Evolutionary conservation across 495 filamentous ascomycete genomes (phyloP).

Genomic region (Daldinia caldariorum): DNA sequence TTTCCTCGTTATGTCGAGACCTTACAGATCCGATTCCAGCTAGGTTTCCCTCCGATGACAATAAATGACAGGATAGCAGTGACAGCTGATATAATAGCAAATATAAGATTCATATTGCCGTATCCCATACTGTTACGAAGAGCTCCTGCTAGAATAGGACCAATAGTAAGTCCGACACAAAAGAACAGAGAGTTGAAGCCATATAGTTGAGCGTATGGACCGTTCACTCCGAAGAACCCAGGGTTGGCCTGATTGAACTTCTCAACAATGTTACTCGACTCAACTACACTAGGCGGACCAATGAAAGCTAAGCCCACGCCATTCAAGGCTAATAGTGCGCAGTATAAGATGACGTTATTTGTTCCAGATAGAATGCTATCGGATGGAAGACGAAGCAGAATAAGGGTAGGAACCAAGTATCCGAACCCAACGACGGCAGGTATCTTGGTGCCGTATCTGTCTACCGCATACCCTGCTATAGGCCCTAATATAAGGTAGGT

Average conservation of each 20-base stretch:
- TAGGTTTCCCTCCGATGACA: constrained; percentile 59
- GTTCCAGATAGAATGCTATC: not conserved
- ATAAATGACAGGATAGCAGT: constrained; percentile 58
- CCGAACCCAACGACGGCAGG: constrained; percentile 60
- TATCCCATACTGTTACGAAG: constrained; percentile 63
- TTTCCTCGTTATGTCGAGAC: not conserved
- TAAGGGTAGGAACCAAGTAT: constrained; percentile 59
- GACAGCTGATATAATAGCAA: constrained; percentile 57
- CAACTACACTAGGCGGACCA: constrained; percentile 48
- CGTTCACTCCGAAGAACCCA: constrained; percentile 50
- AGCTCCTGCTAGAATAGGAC: constrained; percentile 1
- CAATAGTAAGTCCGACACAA: not conserved
- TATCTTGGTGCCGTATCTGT: constrained; percentile 47
- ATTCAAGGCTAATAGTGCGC: not conserved
- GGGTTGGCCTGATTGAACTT: constrained; percentile 53
- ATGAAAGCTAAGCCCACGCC: constrained; percentile 52
- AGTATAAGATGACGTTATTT: not conserved
- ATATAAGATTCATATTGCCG: constrained; percentile 66
- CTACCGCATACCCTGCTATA: not conserved
- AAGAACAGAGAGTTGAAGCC: constrained; percentile 65
- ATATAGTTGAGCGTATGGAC: constrained; percentile 68
- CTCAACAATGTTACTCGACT: constrained; percentile 48
- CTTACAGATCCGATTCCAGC: not conserved
- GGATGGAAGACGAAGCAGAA: constrained; percentile 55
- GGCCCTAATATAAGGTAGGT: constrained; percentile 44